Percentiles rank a stretch among this genome's conserved stretches.
Evolutionary conservation across 768 basidiomycete species (phyloP).

Genomic region (Leccinum boreale): DNA sequence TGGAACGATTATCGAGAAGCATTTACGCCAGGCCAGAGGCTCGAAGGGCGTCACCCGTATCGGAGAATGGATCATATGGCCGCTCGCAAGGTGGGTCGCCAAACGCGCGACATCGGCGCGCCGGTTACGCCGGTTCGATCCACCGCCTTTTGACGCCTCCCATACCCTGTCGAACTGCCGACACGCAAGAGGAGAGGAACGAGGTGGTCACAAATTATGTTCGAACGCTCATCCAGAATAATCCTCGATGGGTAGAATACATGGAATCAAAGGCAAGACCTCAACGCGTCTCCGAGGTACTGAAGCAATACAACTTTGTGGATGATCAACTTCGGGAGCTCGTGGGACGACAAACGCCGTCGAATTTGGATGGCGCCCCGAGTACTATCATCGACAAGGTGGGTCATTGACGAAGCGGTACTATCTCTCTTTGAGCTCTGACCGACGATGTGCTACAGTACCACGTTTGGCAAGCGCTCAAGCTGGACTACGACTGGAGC

Average conservation of each 20-base stretch:
- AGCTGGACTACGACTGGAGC: slow-evolving; percentile 41
- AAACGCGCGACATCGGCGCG: neutral
- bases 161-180: slow-evolving; percentile 27
- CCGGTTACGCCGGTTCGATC: neutral
- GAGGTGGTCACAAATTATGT: slow-evolving; percentile 43
- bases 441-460: slow-evolving; percentile 16
- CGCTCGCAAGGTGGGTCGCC: slow-evolving; percentile 17
- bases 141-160: slow-evolving; percentile 21
- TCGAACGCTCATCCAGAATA: slow-evolving; percentile 41
- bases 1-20: slow-evolving; percentile 27
- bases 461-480: slow-evolving; percentile 54
- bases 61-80: slow-evolving; percentile 16
- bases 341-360: slow-evolving; percentile 42
- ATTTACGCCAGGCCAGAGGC: slow-evolving; percentile 10
- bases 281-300: slow-evolving; percentile 39
- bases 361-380: slow-evolving; percentile 36
- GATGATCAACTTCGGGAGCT: slow-evolving; percentile 47
- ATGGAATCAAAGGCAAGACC: slow-evolving; percentile 41
- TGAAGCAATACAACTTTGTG: slow-evolving; percentile 52
- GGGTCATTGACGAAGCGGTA: neutral
- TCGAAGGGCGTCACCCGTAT: slow-evolving; percentile 12
- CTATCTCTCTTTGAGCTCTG: neutral
- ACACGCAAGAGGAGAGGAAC: slow-evolving; percentile 39
- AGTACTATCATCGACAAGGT: slow-evolving; percentile 45
- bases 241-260: slow-evolving; percentile 44